Conservation (phyloP, 1,284 basidiomycete species). For the Malassezia nana region DNA sequence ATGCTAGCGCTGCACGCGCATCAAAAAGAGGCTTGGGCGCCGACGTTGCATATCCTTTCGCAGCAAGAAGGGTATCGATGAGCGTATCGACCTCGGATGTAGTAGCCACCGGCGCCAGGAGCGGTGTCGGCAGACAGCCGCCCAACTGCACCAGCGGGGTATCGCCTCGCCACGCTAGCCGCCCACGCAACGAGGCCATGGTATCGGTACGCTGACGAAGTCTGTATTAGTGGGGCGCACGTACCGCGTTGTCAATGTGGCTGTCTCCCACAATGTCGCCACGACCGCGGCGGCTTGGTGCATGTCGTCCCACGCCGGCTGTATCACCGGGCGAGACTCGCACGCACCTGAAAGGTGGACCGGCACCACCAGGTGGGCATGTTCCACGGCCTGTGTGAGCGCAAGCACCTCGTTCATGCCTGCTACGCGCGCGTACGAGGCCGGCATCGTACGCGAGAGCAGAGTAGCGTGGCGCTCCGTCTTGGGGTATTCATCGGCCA, state of each 20-base stretch:
- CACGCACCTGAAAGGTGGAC: slow-evolving; percentile 8
- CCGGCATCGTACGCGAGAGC: slow-evolving; percentile 1
- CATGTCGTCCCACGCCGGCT: slow-evolving; percentile 21
- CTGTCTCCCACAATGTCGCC: slow-evolving; percentile 35
- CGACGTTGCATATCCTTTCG: slow-evolving; percentile 11
- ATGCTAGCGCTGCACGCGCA: slow-evolving; percentile 3
- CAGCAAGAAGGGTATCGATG: slow-evolving; percentile 32
- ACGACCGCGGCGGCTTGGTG: slow-evolving; percentile 31
- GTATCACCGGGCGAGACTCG: not conserved
- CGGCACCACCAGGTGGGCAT: slow-evolving; percentile 24
- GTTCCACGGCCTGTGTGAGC: slow-evolving; percentile 22
- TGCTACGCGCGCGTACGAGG: slow-evolving; percentile 12
- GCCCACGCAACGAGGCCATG: slow-evolving; percentile 22
- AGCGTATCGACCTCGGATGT: slow-evolving; percentile 18
- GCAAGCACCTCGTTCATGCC: slow-evolving; percentile 34
- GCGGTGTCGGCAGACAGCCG: slow-evolving; percentile 33
- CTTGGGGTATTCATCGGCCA: slow-evolving; percentile 41
- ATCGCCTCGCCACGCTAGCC: slow-evolving; percentile 39
- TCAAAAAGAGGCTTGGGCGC: slow-evolving; percentile 20
- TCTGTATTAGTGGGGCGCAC: slow-evolving; percentile 10
- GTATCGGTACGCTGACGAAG: slow-evolving; percentile 24
- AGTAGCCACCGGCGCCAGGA: slow-evolving; percentile 18
- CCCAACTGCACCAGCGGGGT: slow-evolving; percentile 36
- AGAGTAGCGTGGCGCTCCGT: slow-evolving; percentile 22
- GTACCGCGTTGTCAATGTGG: slow-evolving; percentile 27